phyloP scores from a whole-genome alignment of 2,329 filamentous ascomycete species.

The Knufia petricola region DNA sequence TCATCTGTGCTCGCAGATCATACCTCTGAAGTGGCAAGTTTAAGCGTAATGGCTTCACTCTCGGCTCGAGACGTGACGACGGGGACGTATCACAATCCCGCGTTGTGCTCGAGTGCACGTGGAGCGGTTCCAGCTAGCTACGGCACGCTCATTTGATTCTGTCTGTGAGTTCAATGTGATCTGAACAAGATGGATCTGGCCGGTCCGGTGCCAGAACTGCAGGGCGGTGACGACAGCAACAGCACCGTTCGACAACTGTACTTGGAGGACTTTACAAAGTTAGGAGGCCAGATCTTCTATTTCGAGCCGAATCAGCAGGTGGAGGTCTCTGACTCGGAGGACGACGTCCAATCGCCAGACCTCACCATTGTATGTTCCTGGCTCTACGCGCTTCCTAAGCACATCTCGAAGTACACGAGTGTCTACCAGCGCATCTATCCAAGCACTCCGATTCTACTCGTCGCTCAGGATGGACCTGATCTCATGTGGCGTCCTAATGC shows the following conservation, averaged over 20 bases:
- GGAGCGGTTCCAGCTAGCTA: too few relatives aligned
- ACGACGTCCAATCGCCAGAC: constrained; percentile 27
- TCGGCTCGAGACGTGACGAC: too few relatives aligned
- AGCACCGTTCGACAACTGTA: constrained; percentile 7
- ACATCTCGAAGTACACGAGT: constrained; percentile 44
- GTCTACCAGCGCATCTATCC: constrained; percentile 40
- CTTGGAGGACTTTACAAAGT: constrained; percentile 11
- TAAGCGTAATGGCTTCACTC: too few relatives aligned
- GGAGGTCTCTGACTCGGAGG: too few relatives aligned
- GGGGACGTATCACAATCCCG: too few relatives aligned
- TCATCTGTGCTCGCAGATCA: neutral
- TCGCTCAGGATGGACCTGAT: constrained; percentile 35
- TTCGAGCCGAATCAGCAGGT: constrained; percentile 7
- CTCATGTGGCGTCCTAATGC: constrained; percentile 27
- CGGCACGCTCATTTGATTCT: too few relatives aligned
- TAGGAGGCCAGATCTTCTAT: constrained; percentile 14
- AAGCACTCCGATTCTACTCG: constrained; percentile 38
- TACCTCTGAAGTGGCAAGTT: neutral
- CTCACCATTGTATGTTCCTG: constrained; percentile 42
- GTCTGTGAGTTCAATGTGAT: too few relatives aligned
- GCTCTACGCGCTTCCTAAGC: constrained; percentile 42
- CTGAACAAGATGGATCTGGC: constrained; percentile 12
- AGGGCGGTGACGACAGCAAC: neutral
- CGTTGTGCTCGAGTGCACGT: too few relatives aligned
- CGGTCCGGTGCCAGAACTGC: constrained; percentile 13